phyloP scores from a whole-genome alignment of 2,329 filamentous ascomycete genomes.

The Septoria petroselini region DNA sequence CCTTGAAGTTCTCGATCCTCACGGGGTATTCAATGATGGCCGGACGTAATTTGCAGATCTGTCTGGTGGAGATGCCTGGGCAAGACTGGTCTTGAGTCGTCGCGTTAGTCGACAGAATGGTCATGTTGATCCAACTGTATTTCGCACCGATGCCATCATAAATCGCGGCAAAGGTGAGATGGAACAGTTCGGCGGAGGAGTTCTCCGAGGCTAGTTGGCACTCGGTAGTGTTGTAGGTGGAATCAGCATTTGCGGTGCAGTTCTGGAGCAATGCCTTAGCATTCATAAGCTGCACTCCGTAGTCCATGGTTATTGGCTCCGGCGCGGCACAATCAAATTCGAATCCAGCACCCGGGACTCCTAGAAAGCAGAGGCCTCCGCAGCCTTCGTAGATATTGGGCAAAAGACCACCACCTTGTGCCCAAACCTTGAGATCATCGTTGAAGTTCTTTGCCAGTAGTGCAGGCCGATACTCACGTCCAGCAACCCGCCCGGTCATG shows the following conservation, averaged over 20 bases:
- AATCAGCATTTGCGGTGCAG: background rate
- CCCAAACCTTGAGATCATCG: slow-evolving; percentile 20
- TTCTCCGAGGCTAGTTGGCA: slow-evolving; percentile 8
- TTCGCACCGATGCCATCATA: background rate
- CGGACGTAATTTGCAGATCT: slow-evolving; percentile 26
- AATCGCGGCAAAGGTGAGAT: slow-evolving; percentile 13
- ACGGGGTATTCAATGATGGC: slow-evolving; percentile 28
- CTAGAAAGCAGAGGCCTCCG: slow-evolving; percentile 21
- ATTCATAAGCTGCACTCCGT: slow-evolving; percentile 14
- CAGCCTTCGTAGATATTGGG: slow-evolving; percentile 15
- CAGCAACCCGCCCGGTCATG: slow-evolving; percentile 16
- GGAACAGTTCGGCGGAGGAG: slow-evolving; percentile 14
- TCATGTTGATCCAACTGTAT: slow-evolving; percentile 22
- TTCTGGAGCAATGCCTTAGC: background rate
- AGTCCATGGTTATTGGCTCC: slow-evolving; percentile 13
- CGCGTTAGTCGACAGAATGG: slow-evolving; percentile 14
- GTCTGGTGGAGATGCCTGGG: slow-evolving; percentile 16
- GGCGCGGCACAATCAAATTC: slow-evolving; percentile 25
- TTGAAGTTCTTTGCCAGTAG: slow-evolving; percentile 20
- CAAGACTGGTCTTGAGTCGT: slow-evolving; percentile 8
- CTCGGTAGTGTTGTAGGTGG: background rate
- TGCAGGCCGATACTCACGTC: background rate
- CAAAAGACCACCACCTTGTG: slow-evolving; percentile 16
- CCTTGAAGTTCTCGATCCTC: slow-evolving; percentile 17
- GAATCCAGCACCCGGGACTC: slow-evolving; percentile 25